phyloP scores from a whole-genome alignment of 108 stramenopile species.

The Nitzschia sp. region DNA sequence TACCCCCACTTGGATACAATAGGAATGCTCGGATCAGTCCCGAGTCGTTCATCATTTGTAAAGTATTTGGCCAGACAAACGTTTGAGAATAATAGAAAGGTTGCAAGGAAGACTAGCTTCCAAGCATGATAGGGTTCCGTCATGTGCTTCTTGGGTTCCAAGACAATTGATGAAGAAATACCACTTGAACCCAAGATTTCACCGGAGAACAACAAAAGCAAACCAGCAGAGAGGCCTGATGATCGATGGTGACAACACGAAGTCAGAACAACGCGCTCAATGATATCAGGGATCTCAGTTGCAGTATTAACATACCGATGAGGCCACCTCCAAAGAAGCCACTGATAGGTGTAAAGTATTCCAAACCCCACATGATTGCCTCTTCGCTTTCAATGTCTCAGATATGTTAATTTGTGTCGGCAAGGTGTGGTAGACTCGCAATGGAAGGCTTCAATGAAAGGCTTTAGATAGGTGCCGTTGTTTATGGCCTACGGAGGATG shows the following conservation, averaged over 20 bases:
- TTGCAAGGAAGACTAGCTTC: conserved; percentile 58
- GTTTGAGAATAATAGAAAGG: conserved; percentile 47
- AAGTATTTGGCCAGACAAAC: conserved; percentile 27
- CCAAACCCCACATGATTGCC: conserved; percentile 3
- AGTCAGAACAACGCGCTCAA: too few species aligned
- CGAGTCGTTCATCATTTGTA: conserved; percentile 11
- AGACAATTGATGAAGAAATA: conserved; percentile 44
- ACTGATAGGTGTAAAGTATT: conserved; percentile 22
- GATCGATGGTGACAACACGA: not conserved
- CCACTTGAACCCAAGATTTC: conserved; percentile 76
- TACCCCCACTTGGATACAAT: conserved; percentile 39
- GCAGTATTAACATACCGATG: conserved; percentile 15
- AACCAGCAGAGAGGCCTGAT: conserved; percentile 24
- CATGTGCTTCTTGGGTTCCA: conserved; percentile 36
- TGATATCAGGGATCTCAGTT: too few species aligned
- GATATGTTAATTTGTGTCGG: too few species aligned
- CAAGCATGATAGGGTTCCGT: conserved; percentile 45
- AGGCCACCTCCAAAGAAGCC: conserved; percentile 22
- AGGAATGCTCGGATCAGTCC: conserved; percentile 12
- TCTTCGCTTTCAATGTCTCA: too few species aligned
- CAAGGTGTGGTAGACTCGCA: too few species aligned
- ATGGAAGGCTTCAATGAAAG: too few species aligned
- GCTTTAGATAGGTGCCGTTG: too few species aligned
- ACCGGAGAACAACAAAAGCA: conserved; percentile 63
- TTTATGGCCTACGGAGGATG: too few species aligned